Conservation (phyloP, 2,329 filamentous ascomycete species). For the Pseudonectria buxi region DNA sequence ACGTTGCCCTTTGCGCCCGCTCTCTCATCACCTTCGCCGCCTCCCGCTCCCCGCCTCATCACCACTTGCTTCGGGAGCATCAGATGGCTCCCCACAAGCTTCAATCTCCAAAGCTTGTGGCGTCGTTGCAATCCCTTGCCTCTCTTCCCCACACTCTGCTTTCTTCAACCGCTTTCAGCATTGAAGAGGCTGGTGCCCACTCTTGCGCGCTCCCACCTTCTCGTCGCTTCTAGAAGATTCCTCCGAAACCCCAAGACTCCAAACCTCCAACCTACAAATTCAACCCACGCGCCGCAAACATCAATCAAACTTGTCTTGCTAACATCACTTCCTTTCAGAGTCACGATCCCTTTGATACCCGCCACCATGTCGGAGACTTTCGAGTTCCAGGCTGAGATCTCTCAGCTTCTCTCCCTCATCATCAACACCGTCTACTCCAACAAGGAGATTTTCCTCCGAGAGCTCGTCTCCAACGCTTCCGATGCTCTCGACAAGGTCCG, state of each 20-base stretch:
- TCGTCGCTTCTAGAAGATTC: too few species aligned
- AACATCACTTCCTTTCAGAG: conserved; percentile 12
- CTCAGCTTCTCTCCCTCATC: conserved; percentile 98
- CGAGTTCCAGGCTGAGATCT: conserved; percentile 99
- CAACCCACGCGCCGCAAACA: not conserved
- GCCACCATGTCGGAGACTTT: conserved; percentile 90
- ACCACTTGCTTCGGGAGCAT: too few species aligned
- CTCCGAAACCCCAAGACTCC: not conserved
- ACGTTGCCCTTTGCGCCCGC: conserved; percentile 9
- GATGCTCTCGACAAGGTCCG: conserved; percentile 99
- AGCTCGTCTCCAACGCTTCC: conserved; percentile 96
- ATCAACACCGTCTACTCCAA: conserved; percentile 99
- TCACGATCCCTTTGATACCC: conserved; percentile 34
- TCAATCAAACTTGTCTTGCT: conserved; percentile 5
- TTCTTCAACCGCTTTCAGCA: too few species aligned
- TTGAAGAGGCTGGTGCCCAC: too few species aligned
- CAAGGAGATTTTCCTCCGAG: conserved; percentile 99
- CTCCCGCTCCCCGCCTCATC: too few species aligned
- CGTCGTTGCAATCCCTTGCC: too few species aligned
- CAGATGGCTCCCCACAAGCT: too few species aligned
- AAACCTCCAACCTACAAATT: not conserved
- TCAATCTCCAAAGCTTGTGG: too few species aligned
- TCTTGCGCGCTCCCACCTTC: too few species aligned
- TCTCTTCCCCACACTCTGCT: too few species aligned
- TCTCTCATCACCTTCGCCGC: not conserved